These are phyloP conservation scores for Saccharomyces kudriavzevii DNA, from an alignment of 805 yeast genomes.

Conservation along the genomic window DNA sequence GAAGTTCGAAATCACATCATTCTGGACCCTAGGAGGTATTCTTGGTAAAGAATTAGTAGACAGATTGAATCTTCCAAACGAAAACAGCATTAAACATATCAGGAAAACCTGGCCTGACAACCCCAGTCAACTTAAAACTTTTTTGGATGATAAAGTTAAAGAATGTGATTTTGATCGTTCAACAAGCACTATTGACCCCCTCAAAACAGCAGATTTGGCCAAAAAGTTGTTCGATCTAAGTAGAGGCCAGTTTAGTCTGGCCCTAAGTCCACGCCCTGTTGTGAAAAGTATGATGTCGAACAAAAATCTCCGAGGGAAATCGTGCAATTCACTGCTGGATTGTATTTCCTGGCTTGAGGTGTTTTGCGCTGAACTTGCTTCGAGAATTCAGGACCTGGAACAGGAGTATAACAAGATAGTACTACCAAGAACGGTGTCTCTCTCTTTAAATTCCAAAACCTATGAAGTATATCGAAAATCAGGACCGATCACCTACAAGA, in stretches of 20 bases:
- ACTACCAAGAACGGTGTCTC: constrained; percentile 42
- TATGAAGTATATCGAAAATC: constrained; percentile 19
- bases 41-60: constrained; percentile 53
- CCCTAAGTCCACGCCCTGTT: constrained; percentile 49
- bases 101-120: constrained; percentile 39
- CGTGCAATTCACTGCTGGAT: constrained; percentile 47
- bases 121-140: constrained; percentile 29
- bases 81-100: constrained; percentile 41
- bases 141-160: constrained; percentile 11
- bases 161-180: constrained; percentile 2
- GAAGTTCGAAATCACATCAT: constrained; percentile 58
- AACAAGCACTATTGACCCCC: constrained; percentile 22
- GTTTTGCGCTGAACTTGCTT: constrained; percentile 68
- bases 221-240: constrained; percentile 50
- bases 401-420: constrained; percentile 38
- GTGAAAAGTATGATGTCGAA: constrained; percentile 84
- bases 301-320: constrained; percentile 61
- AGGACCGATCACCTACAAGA: constrained; percentile 9
- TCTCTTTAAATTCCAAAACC: constrained; percentile 30
- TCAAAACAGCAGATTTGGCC: constrained; percentile 44
- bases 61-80: constrained; percentile 45
- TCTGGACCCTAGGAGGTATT: constrained; percentile 91
- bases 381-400: constrained; percentile 65
- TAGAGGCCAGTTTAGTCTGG: constrained; percentile 52
- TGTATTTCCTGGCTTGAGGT: constrained; percentile 73